A percentile compares a stretch with the other conserved stretches of the same genome.
These are phyloP conservation scores for Puccinia polysora DNA, from an alignment of 1,284 basidiomycete species.

Conservation along the genomic window DNA sequence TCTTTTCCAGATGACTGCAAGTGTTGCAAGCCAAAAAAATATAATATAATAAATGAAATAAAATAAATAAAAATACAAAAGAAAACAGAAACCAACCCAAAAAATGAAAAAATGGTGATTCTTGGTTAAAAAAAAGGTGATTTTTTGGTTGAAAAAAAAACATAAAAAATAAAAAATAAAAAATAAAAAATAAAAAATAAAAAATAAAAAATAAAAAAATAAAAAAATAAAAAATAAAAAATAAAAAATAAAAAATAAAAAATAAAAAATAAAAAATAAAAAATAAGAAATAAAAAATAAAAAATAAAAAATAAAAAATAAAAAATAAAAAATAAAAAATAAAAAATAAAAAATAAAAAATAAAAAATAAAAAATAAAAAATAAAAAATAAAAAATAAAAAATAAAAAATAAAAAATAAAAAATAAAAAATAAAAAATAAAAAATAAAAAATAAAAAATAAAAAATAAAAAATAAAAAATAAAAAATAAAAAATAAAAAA, in stretches of 20 bases:
- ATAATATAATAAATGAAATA: too few relatives aligned
- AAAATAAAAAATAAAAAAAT: not conserved
- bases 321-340: not conserved
- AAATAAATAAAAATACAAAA: not conserved
- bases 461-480: not conserved
- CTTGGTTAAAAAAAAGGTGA: not conserved
- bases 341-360: not conserved
- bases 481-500: slow-evolving; percentile 1
- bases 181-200: not conserved
- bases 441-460: not conserved
- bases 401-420: not conserved
- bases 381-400: not conserved
- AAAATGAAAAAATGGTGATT: not conserved
- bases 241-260: not conserved
- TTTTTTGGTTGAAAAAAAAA: too few relatives aligned
- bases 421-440: not conserved
- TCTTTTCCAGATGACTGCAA: too few relatives aligned
- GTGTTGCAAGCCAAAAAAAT: too few relatives aligned
- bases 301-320: not conserved
- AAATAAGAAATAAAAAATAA: not conserved
- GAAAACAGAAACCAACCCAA: not conserved
- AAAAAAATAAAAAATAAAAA: not conserved
- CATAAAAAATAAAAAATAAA: too few relatives aligned
- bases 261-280: too few relatives aligned
- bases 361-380: not conserved